Evolutionary conservation across 495 filamentous ascomycete genomes (phyloP), one percentile per base, ranked within the genome.

Genomic region (Neurospora terricola): DNA sequence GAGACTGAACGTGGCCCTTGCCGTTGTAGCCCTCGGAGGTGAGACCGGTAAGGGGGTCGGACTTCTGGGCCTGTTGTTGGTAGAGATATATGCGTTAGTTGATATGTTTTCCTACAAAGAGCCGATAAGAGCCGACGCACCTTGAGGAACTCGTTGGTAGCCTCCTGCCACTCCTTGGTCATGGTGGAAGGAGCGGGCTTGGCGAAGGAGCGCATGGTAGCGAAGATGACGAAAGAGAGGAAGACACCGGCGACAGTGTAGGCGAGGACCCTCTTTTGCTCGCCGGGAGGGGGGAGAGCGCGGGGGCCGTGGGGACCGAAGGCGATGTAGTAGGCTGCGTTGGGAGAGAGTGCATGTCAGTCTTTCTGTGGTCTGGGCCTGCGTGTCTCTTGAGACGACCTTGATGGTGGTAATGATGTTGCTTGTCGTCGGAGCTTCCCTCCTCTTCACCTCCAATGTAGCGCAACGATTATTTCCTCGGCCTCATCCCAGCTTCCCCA

Each of bases 251-350:
- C 74, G 69, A 83, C 72, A 69, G 92, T 92, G 86, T 94, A 93
- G 73, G 85, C 74, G 77, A 91, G 82, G 77, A 98, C 86, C 79
- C 88, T 92, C 84, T 86, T 86, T 79, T 84, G 85, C 87, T 98
- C 96, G 72, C 91, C 96, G 69, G 96, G 90, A 71, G 95, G 92
- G 71, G 91, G 80, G 39, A 87, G 82, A 45, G 94, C 87, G 71
- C 96, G 94, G 73, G 96, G 96, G 72, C 96, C 96, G 83, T 98
- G 96, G 75, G 93, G 87, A 71, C 96, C 96, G 82, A 99, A 99
- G 76, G 96, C 94, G 78, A 98, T 97, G 90, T 91, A 99, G 91
- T 98, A 99, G 76, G 96, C 96, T 99, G 82, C 80, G 39, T 72
- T 70, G 54, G 27, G 72, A 72, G 74, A 71, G 62, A 69, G 66